Percentiles rank a stretch among this genome's conserved stretches.
These are phyloP conservation scores for Vicia villosa DNA, from an alignment of 306 rosid genomes.

Conservation along the genomic window DNA sequence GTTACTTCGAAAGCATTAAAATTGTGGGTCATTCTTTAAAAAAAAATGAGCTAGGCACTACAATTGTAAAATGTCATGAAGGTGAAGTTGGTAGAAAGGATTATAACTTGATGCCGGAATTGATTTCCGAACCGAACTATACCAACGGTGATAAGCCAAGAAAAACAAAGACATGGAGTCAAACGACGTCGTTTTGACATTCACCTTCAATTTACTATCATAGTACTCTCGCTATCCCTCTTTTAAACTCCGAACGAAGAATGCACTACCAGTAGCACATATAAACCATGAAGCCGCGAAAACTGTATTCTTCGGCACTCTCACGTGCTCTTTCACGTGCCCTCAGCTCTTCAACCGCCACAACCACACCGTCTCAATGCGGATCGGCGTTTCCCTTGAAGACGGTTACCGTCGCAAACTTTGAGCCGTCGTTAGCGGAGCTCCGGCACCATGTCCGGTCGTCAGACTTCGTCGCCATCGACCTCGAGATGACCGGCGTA, in stretches of 20 bases:
- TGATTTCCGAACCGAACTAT: too few species aligned
- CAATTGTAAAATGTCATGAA: too few species aligned
- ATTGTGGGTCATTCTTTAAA: too few species aligned
- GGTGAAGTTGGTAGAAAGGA: too few species aligned
- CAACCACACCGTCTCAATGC: constrained; percentile 33
- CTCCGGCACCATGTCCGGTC: constrained; percentile 68
- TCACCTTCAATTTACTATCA: too few species aligned
- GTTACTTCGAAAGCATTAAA: too few species aligned
- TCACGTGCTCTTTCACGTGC: constrained; percentile 64
- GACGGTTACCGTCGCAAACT: constrained; percentile 74
- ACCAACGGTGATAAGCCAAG: too few species aligned
- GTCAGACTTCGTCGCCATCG: constrained; percentile 85
- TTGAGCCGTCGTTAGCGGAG: constrained; percentile 62
- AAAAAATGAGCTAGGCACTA: too few species aligned
- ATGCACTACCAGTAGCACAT: not conserved
- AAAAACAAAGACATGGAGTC: too few species aligned
- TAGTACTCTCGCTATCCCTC: too few species aligned
- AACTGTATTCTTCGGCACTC: constrained; percentile 35
- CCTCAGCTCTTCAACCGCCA: constrained; percentile 28
- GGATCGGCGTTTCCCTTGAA: constrained; percentile 57
- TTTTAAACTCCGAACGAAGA: constrained; percentile 27
- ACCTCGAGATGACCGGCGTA: constrained; percentile 93
- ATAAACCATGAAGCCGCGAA: constrained; percentile 35
- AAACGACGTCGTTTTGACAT: too few species aligned
- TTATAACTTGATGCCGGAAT: too few species aligned